A percentile compares a stretch with the other conserved stretches of the same genome.
These are phyloP conservation scores for Cyberlindnera americana DNA, from an alignment of 805 yeast genomes.

Conservation along the genomic window DNA sequence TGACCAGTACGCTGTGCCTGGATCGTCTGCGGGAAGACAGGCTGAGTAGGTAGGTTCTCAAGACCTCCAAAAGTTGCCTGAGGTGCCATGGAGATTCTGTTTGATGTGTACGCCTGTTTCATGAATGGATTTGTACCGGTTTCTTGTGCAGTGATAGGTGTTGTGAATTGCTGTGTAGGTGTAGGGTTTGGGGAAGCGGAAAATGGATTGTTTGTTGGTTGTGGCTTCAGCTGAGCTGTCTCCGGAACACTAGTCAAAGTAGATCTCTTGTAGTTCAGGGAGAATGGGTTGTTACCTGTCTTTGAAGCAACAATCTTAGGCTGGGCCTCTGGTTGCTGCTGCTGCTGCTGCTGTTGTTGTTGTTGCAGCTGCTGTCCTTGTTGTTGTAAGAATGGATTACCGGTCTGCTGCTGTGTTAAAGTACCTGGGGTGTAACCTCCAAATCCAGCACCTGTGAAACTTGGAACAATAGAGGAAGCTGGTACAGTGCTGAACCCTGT, in stretches of 20 bases:
- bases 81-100: constrained; percentile 37
- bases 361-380: constrained; percentile 15
- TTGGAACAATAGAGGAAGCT: constrained; percentile 24
- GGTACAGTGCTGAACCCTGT: constrained; percentile 23
- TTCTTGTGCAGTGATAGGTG: constrained; percentile 22
- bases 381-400: constrained; percentile 34
- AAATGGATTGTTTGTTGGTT: constrained; percentile 30
- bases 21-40: constrained; percentile 68
- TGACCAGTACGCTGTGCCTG: constrained; percentile 35
- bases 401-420: constrained; percentile 23
- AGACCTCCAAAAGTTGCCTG: constrained; percentile 68
- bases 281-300: constrained; percentile 32
- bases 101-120: constrained; percentile 24
- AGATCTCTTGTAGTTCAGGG: constrained; percentile 18
- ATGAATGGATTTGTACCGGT: constrained; percentile 41
- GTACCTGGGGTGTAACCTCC: constrained; percentile 41
- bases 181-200: constrained; percentile 9
- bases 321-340: constrained; percentile 1
- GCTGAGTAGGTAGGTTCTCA: constrained; percentile 59
- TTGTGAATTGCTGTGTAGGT: neutral
- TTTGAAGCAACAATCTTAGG: constrained; percentile 16
- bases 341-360: constrained; percentile 7
- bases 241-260: constrained; percentile 15
- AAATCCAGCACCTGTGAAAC: constrained; percentile 56
- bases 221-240: constrained; percentile 9